These are phyloP conservation scores for Ophiostoma novo-ulmi DNA, from an alignment of 2,329 filamentous ascomycete genomes.

Conservation along the genomic window DNA sequence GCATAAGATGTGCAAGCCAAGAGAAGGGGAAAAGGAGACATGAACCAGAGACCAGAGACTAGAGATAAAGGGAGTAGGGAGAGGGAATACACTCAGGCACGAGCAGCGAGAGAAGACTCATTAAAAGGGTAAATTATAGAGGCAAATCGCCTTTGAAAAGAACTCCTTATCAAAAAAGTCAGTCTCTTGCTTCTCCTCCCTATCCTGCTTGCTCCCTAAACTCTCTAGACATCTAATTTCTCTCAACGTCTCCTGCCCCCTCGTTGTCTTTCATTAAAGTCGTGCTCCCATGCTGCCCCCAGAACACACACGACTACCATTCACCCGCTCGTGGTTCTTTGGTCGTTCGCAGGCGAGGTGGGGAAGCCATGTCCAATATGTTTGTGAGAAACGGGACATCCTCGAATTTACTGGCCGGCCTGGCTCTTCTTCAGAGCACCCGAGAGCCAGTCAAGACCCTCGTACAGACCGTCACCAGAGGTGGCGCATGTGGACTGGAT, in stretches of 20 bases:
- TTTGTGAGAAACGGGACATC: neutral
- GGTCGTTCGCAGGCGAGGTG: neutral
- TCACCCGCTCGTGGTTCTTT: neutral
- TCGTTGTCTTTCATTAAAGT: neutral
- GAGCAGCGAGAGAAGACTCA: conserved; percentile 19
- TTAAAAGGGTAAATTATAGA: conserved; percentile 21
- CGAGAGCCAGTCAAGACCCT: conserved; percentile 77
- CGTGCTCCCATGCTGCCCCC: neutral
- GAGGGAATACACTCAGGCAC: neutral
- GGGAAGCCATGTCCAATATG: conserved; percentile 10
- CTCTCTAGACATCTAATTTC: neutral
- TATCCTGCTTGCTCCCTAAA: neutral
- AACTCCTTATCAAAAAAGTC: conserved; percentile 23
- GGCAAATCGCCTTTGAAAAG: conserved; percentile 28
- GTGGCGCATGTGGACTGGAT: conserved; percentile 75
- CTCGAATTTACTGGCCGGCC: conserved; percentile 22
- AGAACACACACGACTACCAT: neutral
- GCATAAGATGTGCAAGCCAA: conserved; percentile 20
- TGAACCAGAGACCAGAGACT: too few relatives aligned
- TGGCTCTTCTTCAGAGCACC: conserved; percentile 69
- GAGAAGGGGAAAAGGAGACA: too few relatives aligned
- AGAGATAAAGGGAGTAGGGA: neutral
- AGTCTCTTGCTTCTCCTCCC: conserved; percentile 14
- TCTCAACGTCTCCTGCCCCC: neutral
- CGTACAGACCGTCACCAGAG: conserved; percentile 74